Percentiles rank a stretch among this genome's conserved stretches.
phyloP scores from a whole-genome alignment of 1,139 yeast genomes.

The Candida frijolesensis region DNA sequence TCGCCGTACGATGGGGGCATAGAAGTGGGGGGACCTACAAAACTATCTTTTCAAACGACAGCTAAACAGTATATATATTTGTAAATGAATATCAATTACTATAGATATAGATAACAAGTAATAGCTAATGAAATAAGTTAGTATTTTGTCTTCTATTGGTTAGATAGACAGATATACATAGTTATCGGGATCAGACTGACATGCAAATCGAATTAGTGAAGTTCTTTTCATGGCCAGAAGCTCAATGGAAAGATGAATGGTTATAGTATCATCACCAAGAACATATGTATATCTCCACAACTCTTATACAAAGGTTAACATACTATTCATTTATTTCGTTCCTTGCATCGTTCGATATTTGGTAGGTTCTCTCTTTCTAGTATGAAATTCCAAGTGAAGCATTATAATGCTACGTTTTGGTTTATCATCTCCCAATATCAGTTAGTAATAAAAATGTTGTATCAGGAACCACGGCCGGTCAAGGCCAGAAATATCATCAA shows the following conservation, averaged over 20 bases:
- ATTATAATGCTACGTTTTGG: neutral
- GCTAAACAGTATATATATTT: no score
- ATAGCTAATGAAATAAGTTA: no score
- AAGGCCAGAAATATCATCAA: slow-evolving; percentile 95
- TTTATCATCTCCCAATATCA: no score
- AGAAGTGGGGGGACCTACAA: no score
- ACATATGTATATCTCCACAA: neutral
- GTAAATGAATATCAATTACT: no score
- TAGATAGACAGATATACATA: no score
- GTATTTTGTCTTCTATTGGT: no score
- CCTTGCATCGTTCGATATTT: no score
- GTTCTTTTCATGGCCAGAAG: slow-evolving; percentile 7
- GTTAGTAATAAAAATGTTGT: slow-evolving; percentile 6
- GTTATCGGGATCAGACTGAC: slow-evolving; percentile 60
- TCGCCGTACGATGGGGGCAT: no score
- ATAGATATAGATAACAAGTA: no score
- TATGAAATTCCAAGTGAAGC: neutral
- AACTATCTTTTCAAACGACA: no score
- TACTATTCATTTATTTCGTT: neutral
- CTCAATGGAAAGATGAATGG: slow-evolving; percentile 13
- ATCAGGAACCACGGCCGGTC: slow-evolving; percentile 98
- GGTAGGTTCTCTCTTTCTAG: neutral
- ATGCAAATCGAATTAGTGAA: slow-evolving; percentile 61
- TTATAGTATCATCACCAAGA: slow-evolving; percentile 6
- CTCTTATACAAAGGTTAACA: neutral